Evolutionary conservation across 2,329 filamentous ascomycete genomes (phyloP).

Genomic region (Ophiocordyceps sinensis): DNA sequence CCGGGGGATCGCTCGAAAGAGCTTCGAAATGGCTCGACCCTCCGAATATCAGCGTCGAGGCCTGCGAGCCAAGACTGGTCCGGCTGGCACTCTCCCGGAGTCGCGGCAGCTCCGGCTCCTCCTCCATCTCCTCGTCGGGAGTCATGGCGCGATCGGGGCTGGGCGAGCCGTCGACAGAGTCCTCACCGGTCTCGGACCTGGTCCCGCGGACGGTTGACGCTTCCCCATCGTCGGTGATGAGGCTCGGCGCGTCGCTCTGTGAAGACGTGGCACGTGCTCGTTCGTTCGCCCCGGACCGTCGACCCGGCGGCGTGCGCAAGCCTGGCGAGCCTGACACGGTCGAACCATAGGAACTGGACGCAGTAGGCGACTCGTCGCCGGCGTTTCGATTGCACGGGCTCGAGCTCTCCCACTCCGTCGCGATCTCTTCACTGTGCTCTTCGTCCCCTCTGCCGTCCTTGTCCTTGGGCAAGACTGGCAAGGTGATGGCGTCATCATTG

Average conservation of each 20-base stretch:
- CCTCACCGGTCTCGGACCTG: background rate
- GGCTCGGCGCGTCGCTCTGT: background rate
- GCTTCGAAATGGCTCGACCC: constrained; percentile 22
- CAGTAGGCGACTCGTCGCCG: background rate
- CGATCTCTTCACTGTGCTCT: too few species aligned
- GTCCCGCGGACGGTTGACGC: background rate
- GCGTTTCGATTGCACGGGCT: background rate
- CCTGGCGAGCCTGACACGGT: background rate
- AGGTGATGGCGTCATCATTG: too few species aligned
- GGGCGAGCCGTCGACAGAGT: constrained; percentile 2
- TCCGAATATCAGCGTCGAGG: constrained; percentile 24
- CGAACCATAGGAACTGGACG: background rate
- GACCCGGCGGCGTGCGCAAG: background rate
- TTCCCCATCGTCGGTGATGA: background rate
- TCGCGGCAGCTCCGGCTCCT: constrained; percentile 21
- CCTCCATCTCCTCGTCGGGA: constrained; percentile 11
- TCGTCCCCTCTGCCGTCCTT: too few species aligned
- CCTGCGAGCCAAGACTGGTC: constrained; percentile 18
- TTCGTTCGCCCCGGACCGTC: background rate
- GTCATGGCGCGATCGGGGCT: constrained; percentile 6
- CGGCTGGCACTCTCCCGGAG: constrained; percentile 15
- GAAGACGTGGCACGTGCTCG: background rate
- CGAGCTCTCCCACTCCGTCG: too few species aligned
- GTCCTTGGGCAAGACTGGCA: too few species aligned
- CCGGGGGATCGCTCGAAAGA: constrained; percentile 26